phyloP scores from a whole-genome alignment of 768 basidiomycete species.

The Phanerochaete sordida region DNA sequence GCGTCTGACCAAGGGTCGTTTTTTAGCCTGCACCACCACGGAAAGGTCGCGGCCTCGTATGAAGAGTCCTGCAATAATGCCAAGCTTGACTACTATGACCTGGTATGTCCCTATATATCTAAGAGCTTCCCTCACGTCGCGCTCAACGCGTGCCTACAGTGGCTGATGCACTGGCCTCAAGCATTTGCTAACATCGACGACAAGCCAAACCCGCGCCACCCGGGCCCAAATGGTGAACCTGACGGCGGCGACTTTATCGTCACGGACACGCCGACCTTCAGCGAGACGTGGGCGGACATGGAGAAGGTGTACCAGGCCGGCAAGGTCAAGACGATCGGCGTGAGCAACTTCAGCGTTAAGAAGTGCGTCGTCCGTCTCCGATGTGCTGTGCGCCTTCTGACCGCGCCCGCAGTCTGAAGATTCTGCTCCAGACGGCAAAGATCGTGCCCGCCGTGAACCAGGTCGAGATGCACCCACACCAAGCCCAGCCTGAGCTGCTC shows the following conservation, averaged over 20 bases:
- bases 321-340: constrained; percentile 47
- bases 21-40: constrained; percentile 35
- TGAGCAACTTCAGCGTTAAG: constrained; percentile 57
- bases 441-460: constrained; percentile 46
- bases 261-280: constrained; percentile 20
- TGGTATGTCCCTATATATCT: constrained; percentile 3
- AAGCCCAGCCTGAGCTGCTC: constrained; percentile 45
- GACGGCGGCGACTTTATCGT: constrained; percentile 21
- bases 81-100: constrained; percentile 29
- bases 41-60: constrained; percentile 23
- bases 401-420: neutral
- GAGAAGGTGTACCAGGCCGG: constrained; percentile 46
- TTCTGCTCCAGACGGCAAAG: constrained; percentile 33
- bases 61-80: constrained; percentile 26
- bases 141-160: constrained; percentile 14
- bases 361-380: constrained; percentile 12
- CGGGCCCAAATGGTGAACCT: neutral
- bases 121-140: neutral
- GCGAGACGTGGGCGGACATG: constrained; percentile 47
- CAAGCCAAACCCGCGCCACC: constrained; percentile 2
- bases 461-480: constrained; percentile 45
- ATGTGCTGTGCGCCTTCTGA: neutral
- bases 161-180: constrained; percentile 52
- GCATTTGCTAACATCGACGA: constrained; percentile 14
- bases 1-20: neutral